phyloP scores from a whole-genome alignment of 169 alveolate species.

The Eimeria acervulina region DNA sequence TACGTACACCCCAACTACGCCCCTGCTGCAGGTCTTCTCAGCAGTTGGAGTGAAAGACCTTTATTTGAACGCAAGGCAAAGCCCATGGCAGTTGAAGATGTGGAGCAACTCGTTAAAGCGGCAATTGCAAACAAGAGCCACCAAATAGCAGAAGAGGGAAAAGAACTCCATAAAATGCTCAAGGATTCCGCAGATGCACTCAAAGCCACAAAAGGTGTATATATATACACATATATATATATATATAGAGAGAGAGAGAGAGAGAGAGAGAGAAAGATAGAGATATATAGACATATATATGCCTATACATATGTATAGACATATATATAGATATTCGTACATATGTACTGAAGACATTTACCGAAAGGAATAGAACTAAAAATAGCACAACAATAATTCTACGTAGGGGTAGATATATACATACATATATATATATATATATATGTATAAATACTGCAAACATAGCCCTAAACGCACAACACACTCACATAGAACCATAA shows the following conservation, averaged over 20 bases:
- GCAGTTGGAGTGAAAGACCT: conserved; percentile 89
- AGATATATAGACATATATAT: too few relatives aligned
- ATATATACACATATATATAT: not conserved
- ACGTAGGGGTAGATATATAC: conserved; percentile 25
- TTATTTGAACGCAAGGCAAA: conserved; percentile 91
- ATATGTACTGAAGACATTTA: too few relatives aligned
- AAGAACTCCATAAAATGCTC: conserved; percentile 92
- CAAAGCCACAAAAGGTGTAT: conserved; percentile 85
- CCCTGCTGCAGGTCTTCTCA: conserved; percentile 85
- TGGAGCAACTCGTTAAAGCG: conserved; percentile 90
- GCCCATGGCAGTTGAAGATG: conserved; percentile 90
- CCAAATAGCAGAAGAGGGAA: conserved; percentile 92
- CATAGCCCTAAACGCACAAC: not conserved
- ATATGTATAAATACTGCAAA: not conserved
- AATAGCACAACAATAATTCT: too few relatives aligned
- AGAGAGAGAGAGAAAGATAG: too few relatives aligned
- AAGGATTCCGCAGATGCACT: conserved; percentile 95
- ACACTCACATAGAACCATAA: not conserved
- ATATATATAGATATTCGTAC: too few relatives aligned
- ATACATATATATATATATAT: not conserved
- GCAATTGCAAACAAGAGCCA: conserved; percentile 86
- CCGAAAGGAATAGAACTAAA: too few relatives aligned
- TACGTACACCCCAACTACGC: not conserved
- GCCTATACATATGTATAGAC: too few relatives aligned
- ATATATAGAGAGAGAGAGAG: too few relatives aligned